These are phyloP conservation scores for Fraxinus baroniana DNA, from an alignment of 305 asterid species.

Conservation along the genomic window DNA sequence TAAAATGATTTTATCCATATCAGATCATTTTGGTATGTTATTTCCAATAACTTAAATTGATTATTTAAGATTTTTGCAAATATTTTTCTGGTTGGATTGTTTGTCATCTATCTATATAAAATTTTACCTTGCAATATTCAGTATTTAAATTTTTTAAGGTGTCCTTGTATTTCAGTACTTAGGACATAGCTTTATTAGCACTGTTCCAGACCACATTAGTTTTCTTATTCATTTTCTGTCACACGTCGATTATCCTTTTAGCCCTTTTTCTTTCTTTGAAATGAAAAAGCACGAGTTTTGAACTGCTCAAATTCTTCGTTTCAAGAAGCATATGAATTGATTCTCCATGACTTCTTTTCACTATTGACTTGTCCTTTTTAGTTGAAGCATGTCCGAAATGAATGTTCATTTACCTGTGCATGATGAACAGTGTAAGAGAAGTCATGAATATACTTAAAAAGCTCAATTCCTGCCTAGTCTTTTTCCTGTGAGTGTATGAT, in stretches of 20 bases:
- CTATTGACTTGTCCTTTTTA: neutral
- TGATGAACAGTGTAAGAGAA: neutral
- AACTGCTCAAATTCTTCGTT: neutral
- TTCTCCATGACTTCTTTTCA: neutral
- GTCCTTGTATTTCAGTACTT: neutral
- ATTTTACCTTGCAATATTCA: neutral
- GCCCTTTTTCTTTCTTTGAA: neutral
- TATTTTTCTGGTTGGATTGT: neutral
- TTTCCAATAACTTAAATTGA: neutral
- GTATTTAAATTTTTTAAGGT: neutral
- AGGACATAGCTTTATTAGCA: neutral
- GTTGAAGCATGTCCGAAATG: neutral
- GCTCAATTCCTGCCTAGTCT: neutral
- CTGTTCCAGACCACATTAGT: neutral
- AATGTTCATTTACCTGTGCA: neutral
- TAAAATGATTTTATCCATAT: neutral
- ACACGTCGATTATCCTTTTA: neutral
- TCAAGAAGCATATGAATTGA: neutral
- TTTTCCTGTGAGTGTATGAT: neutral
- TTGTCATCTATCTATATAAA: neutral
- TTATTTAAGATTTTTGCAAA: neutral
- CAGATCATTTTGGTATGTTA: neutral
- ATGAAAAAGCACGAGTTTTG: neutral
- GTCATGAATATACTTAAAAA: neutral
- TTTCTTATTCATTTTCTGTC: neutral